Base-by-base conservation (phyloP, 305 asterid genomes). In the Withania somnifera region DNA sequence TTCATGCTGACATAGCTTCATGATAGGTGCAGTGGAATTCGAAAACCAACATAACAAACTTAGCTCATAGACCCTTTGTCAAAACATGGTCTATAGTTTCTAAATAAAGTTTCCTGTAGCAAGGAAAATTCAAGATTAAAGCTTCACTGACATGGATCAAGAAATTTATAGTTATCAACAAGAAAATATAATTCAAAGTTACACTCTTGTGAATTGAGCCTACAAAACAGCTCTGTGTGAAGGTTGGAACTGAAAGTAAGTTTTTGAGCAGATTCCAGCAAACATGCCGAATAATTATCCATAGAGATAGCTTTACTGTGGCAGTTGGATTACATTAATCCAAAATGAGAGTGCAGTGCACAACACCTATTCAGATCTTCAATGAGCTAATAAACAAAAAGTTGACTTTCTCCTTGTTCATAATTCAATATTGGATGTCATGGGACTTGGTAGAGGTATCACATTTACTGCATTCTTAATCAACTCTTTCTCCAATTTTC, bases 371-470 rank as follows among this genome's bases (percentile, higher is more conserved):
- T 26, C 26, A 75, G 45, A 75, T 73, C 63, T 28, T n/a, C 61
- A 75, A 50, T 47, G 56, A 73, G 20, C 79, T 47, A 73, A 71
- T 45, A 50, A 73, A 24, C 60, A 14, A 73, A 6, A 47, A 73
- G 60, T 73, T 47, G 42, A 47, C 47, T 47, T 45, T 52, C 60
- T 47, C 40, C 42, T 73, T 30, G 19, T 73, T 50, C 79, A 73
- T 47, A 8, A 47, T 14, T 24, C 20, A 73, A 47, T 47, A 26
- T 9, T 8, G 79, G 60, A 47, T 63, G 40, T 64, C 77, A 73
- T 26, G 60, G 47, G 9, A 73, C 42, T 73, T 47, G 60, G 83
- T 56, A 85, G 45, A 71, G 80, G 63, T 22, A 87, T 50, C 51
- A 78, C 66, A 47, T 15, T 73, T n/a, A 30, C 51, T 78, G 22